These are phyloP conservation scores for Nicotiana attenuata DNA, from an alignment of 257 asterid genomes.

Conservation along the genomic window DNA sequence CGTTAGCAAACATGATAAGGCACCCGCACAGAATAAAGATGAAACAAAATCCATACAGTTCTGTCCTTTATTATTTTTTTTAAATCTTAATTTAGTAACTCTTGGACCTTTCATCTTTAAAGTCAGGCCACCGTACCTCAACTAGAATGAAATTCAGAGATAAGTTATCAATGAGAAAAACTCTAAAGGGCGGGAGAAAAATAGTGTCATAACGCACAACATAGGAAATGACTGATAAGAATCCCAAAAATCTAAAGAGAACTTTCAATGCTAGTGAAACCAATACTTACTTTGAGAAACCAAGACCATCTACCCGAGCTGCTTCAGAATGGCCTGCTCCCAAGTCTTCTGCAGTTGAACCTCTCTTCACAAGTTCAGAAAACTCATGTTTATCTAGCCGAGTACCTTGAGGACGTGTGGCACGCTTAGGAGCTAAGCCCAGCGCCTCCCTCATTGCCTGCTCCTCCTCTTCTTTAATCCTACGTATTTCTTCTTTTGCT, in stretches of 20 bases:
- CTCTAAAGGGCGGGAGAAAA: not conserved
- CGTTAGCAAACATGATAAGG: not conserved
- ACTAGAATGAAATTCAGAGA: not conserved
- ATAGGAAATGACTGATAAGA: not conserved
- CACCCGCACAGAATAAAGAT: not conserved
- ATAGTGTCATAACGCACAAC: not conserved
- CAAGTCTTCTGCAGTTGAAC: slow-evolving; percentile 96
- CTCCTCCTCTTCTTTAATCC: slow-evolving; percentile 98
- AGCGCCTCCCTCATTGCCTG: slow-evolving; percentile 98
- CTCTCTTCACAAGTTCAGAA: slow-evolving; percentile 84
- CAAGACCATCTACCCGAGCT: slow-evolving; percentile 90
- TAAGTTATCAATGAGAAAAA: not conserved
- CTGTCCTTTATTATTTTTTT: not conserved
- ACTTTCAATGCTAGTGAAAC: not conserved
- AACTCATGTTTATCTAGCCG: slow-evolving; percentile 88
- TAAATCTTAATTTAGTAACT: not conserved
- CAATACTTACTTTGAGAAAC: slow-evolving; percentile 60
- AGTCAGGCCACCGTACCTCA: not conserved
- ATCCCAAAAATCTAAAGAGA: not conserved
- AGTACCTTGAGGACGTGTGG: slow-evolving; percentile 55
- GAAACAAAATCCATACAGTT: not conserved
- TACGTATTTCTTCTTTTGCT: slow-evolving; percentile 70
- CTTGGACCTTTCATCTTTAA: not conserved
- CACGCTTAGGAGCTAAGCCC: slow-evolving; percentile 93
- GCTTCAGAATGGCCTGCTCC: slow-evolving; percentile 99